Evolutionary conservation across 306 rosid genomes (phyloP).

Genomic region (Rubus parviflorus): DNA sequence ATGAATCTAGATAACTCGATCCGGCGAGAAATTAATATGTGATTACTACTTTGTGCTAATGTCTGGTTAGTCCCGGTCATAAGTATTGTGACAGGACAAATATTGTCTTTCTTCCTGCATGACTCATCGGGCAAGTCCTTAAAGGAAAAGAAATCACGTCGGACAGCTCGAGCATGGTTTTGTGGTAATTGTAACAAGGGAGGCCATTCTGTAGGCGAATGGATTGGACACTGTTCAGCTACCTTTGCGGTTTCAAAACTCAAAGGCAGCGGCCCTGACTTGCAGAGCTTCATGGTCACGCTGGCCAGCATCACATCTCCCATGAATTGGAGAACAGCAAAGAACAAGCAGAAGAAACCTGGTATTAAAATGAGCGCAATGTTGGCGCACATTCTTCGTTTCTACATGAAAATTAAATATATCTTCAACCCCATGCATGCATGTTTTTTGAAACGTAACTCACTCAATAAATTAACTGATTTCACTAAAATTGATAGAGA

Average conservation of each 20-base stretch:
- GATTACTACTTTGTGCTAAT: neutral
- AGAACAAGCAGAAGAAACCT: neutral
- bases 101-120: neutral
- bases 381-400: constrained; percentile 10
- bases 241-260: too few species aligned
- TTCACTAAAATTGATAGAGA: neutral
- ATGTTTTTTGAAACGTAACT: too few species aligned
- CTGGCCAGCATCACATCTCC: too few species aligned
- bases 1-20: too few species aligned
- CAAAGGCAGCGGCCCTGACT: too few species aligned
- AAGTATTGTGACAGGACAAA: neutral
- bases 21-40: neutral
- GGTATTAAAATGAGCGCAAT: neutral
- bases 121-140: constrained; percentile 6
- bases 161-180: neutral
- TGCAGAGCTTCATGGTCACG: too few species aligned
- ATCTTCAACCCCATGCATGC: neutral
- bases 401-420: neutral
- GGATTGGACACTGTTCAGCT: neutral
- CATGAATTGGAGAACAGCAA: neutral
- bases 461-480: neutral
- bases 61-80: neutral
- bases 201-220: constrained; percentile 5
- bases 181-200: neutral
- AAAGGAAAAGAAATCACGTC: neutral